Conservation (phyloP, 1,284 basidiomycete genomes). For the Papiliotrema flavescens region DNA sequence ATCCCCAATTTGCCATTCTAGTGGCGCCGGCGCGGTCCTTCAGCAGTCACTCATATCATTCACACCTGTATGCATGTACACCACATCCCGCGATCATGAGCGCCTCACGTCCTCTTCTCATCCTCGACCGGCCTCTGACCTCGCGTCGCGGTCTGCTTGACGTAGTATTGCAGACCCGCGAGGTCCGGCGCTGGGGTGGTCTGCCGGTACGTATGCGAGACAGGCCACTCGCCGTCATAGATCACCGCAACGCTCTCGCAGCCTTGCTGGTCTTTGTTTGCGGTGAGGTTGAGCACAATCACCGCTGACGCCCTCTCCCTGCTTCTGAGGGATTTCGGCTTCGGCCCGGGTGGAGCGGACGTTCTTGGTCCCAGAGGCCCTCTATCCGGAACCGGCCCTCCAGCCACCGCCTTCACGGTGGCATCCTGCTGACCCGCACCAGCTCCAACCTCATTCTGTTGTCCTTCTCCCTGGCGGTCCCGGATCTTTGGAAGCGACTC, state of each 20-base stretch:
- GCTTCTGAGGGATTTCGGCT: neutral
- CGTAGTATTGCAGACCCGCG: neutral
- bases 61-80: slow-evolving; percentile 5
- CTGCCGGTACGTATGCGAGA: slow-evolving; percentile 20
- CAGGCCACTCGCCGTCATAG: slow-evolving; percentile 22
- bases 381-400: no score
- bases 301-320: no score
- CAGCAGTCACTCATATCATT: neutral
- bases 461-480: no score
- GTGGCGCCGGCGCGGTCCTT: neutral
- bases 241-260: slow-evolving; percentile 11
- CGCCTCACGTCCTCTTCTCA: no score
- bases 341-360: neutral
- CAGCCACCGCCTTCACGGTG: no score
- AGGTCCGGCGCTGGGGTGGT: slow-evolving; percentile 12
- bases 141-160: neutral
- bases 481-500: no score
- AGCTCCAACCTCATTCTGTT: no score
- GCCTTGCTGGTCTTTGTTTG: no score
- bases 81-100: neutral
- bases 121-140: neutral
- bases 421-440: no score
- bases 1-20: slow-evolving; percentile 35
- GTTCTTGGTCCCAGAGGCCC: no score
- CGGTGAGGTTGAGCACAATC: no score